Percentiles rank a stretch among this genome's conserved stretches.
These are phyloP conservation scores for Podaxis mareebaensis DNA, from an alignment of 768 basidiomycete genomes.

Conservation along the genomic window DNA sequence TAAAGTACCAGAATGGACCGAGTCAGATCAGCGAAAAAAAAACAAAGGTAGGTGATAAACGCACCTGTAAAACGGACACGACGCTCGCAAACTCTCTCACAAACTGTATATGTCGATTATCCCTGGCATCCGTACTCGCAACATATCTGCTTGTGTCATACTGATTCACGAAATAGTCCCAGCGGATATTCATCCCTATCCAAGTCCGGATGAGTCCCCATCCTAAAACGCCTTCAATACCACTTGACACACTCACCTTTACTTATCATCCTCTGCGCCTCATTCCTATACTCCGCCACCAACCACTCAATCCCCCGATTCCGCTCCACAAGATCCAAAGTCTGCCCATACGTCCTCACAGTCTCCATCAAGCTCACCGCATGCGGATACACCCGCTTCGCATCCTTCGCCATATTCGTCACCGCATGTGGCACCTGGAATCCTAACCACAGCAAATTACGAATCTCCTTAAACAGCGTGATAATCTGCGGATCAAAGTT, in stretches of 20 bases:
- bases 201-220: background rate
- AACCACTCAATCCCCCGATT: conserved; percentile 94
- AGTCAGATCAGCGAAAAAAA: background rate
- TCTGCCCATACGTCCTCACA: conserved; percentile 96
- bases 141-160: conserved; percentile 84
- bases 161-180: conserved; percentile 96
- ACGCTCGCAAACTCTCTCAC: conserved; percentile 95
- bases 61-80: conserved; percentile 85
- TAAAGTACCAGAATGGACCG: conserved; percentile 23
- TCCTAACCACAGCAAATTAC: conserved; percentile 93
- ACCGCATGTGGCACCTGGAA: conserved; percentile 95
- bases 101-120: conserved; percentile 90
- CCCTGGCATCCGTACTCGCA: conserved; percentile 69
- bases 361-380: conserved; percentile 99
- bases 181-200: conserved; percentile 90
- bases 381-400: conserved; percentile 97
- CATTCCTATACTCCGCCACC: conserved; percentile 92
- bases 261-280: conserved; percentile 89
- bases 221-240: background rate
- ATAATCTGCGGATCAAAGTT: conserved; percentile 99
- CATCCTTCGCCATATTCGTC: conserved; percentile 97
- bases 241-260: conserved; percentile 57
- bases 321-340: conserved; percentile 84
- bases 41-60: conserved; percentile 10
- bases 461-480: conserved; percentile 96